Evolutionary conservation across 345 rosid species (phyloP).

Genomic region (Gossypium australe): DNA sequence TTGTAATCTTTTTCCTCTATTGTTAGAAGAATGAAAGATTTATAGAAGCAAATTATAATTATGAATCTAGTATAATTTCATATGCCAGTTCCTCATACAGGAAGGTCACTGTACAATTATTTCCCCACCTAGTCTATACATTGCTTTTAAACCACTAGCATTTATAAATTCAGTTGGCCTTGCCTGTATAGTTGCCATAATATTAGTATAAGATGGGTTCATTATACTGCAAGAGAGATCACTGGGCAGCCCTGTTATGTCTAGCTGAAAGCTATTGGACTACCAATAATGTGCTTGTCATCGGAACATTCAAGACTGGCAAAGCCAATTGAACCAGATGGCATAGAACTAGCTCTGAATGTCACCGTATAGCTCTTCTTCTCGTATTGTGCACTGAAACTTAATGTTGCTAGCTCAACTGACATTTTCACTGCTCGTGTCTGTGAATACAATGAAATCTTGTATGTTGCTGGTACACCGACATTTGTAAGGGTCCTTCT

Average conservation of each 20-base stretch:
- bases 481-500: conserved; percentile 54
- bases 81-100: conserved; percentile 9
- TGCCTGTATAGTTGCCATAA: too few relatives aligned
- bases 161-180: too few relatives aligned
- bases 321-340: conserved; percentile 49
- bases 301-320: conserved; percentile 45
- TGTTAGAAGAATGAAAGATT: background rate
- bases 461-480: conserved; percentile 39
- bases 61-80: conserved; percentile 8
- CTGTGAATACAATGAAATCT: conserved; percentile 34
- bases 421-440: conserved; percentile 40
- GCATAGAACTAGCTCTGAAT: conserved; percentile 50
- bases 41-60: too few relatives aligned
- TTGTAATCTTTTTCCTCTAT: too few relatives aligned
- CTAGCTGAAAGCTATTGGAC: conserved; percentile 65
- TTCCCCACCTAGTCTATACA: too few relatives aligned
- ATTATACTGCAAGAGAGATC: conserved; percentile 2
- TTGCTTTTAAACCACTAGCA: too few relatives aligned
- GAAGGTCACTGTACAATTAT: conserved; percentile 1
- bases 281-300: conserved; percentile 44
- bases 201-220: too few relatives aligned
- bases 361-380: conserved; percentile 49
- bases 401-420: conserved; percentile 41
- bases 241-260: conserved; percentile 23
- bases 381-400: conserved; percentile 37